A percentile compares a stretch with the other conserved stretches of the same genome.
Evolutionary conservation across 345 rosid species (phyloP).

Genomic region (Trapa incisa): DNA sequence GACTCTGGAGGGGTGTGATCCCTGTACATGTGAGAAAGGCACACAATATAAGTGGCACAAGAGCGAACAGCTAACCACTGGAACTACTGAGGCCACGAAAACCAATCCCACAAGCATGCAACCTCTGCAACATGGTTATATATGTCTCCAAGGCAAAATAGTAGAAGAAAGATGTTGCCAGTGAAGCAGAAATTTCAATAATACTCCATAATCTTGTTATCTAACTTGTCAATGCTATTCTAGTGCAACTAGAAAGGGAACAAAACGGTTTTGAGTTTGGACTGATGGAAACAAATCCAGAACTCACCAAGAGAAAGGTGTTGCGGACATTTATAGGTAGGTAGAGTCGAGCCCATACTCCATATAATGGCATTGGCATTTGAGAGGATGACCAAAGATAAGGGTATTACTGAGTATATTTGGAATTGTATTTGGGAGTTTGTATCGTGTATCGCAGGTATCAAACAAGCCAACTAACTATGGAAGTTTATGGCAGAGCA

Average conservation of each 20-base stretch:
- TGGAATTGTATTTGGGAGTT: not conserved
- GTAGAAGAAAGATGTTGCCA: too few species aligned
- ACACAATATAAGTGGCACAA: not conserved
- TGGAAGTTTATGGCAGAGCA: too few species aligned
- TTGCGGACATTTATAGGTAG: not conserved
- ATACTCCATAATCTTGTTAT: too few species aligned
- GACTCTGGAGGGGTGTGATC: not conserved
- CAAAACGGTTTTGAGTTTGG: not conserved
- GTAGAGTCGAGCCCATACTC: not conserved
- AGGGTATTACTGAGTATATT: not conserved
- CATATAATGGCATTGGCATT: not conserved
- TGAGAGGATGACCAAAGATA: not conserved
- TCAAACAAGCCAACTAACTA: too few species aligned
- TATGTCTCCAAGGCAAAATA: too few species aligned
- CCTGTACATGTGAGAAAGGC: not conserved
- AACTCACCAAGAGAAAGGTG: not conserved
- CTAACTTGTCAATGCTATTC: not conserved
- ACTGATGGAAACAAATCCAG: not conserved
- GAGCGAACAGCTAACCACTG: not conserved
- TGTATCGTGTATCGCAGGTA: not conserved
- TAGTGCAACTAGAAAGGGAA: not conserved
- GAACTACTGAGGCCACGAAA: not conserved
- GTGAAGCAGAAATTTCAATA: too few species aligned
- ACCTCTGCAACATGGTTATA: not conserved
- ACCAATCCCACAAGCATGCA: not conserved